Evolutionary conservation across 345 rosid species (phyloP), one percentile per base, ranked within the genome.

Genomic region (Salix viminalis): DNA sequence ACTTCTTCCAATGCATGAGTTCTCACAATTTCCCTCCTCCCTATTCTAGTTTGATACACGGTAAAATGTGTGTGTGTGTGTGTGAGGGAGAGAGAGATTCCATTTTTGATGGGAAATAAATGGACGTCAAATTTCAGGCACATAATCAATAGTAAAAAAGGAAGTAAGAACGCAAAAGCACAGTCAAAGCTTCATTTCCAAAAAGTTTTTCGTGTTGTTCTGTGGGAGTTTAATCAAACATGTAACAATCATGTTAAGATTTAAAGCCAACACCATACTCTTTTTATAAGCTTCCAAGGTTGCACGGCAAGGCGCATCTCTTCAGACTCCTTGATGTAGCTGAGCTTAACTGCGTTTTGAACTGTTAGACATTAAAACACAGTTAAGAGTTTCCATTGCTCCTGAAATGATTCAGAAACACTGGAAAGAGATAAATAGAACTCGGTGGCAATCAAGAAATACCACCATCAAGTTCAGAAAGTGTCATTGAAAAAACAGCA

Each of bases 271-370:
- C 21, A 56, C 24, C 77, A 44, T 74, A 96, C 98, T 75, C 94
- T 88, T 85, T 91, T 91, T 72, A 96, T 91, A 72, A 93, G 89
- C 69, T 88, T 91, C 85, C 89, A 78, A 2, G 95, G 98, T 83
- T 88, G 97, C 97, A 90, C 84, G 65, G 97, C 89, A 37, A 90
- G 91, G 74, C 95, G 91, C 28, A 91, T 77, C 86, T 92, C 94
- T 85, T 91, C 88, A 16, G 96, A 90, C 84, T 96, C 99, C 83
- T 83, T 92, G 61, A 92, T 82, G 75, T 88, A 81, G 66, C 80
- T 83, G 71, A 86, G 86, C 69, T 79, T 81, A 72, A 84, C 97
- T 95, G 93, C 83, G 85, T 62, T 74, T 76, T 24, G 69, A 44
- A 81, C 60, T 14, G 24, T 72, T 18, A 54, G 41, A 54, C 26